phyloP scores from a whole-genome alignment of 73 alveolate genomes.

The Tetrahymena elliotti region DNA sequence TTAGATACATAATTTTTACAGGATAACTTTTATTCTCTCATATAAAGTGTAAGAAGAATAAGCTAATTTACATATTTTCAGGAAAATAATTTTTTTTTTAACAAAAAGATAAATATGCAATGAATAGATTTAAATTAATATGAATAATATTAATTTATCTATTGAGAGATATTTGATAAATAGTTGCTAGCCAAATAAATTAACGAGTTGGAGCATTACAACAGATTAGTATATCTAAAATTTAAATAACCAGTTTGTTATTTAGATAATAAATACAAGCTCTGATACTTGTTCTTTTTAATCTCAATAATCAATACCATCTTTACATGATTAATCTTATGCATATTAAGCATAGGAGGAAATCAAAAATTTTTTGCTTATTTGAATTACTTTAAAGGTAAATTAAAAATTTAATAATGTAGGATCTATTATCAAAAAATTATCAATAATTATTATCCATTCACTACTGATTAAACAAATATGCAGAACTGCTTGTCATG shows the following conservation, averaged over 20 bases:
- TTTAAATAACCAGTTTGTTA: too few relatives aligned
- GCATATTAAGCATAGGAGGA: neutral
- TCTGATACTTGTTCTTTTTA: neutral
- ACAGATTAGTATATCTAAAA: neutral
- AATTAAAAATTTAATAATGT: too few relatives aligned
- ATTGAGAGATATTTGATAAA: too few relatives aligned
- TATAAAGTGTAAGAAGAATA: neutral
- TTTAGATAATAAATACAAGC: too few relatives aligned
- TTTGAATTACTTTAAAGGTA: neutral
- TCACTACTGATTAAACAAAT: neutral
- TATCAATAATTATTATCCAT: neutral
- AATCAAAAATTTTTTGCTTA: too few relatives aligned
- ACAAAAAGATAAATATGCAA: neutral
- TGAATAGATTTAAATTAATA: neutral
- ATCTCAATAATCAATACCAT: neutral
- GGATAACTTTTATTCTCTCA: neutral
- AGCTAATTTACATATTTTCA: too few relatives aligned
- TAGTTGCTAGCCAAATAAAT: neutral
- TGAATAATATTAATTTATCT: neutral
- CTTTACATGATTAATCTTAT: neutral
- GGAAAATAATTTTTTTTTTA: too few relatives aligned
- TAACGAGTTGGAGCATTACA: too few relatives aligned
- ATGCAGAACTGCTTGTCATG: neutral
- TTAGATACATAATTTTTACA: neutral
- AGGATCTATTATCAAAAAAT: neutral